Conservation (phyloP, 306 rosid genomes). For the Prunus kanzakura region DNA sequence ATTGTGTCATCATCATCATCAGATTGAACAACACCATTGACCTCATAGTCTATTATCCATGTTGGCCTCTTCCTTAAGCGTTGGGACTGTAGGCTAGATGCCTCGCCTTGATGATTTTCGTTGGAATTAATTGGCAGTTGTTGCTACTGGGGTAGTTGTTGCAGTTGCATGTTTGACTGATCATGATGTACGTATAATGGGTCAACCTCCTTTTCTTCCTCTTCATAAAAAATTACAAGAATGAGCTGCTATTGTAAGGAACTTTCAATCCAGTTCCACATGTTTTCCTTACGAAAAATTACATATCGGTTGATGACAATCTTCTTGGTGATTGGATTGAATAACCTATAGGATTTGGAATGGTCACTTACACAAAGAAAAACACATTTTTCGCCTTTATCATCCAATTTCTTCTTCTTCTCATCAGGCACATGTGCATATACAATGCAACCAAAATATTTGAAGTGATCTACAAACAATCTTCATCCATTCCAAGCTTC, state of each 20-base stretch:
- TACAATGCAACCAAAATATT: no score
- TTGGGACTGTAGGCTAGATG: background rate
- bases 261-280: background rate
- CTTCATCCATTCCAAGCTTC: no score
- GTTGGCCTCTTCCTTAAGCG: background rate
- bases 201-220: background rate
- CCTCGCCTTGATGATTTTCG: background rate
- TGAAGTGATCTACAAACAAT: no score
- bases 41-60: background rate
- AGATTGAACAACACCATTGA: background rate
- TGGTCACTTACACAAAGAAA: background rate
- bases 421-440: no score
- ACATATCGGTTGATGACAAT: background rate
- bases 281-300: background rate
- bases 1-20: background rate
- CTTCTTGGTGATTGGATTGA: background rate
- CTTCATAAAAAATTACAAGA: background rate
- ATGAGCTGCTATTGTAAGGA: no score
- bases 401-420: no score
- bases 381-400: no score
- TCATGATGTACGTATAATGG: no score
- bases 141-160: no score
- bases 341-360: background rate
- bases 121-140: background rate
- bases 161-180: no score